A percentile compares a stretch with the other conserved stretches of the same genome.
Conservation (phyloP, 106 monocot species). For the Allium fistulosum region DNA sequence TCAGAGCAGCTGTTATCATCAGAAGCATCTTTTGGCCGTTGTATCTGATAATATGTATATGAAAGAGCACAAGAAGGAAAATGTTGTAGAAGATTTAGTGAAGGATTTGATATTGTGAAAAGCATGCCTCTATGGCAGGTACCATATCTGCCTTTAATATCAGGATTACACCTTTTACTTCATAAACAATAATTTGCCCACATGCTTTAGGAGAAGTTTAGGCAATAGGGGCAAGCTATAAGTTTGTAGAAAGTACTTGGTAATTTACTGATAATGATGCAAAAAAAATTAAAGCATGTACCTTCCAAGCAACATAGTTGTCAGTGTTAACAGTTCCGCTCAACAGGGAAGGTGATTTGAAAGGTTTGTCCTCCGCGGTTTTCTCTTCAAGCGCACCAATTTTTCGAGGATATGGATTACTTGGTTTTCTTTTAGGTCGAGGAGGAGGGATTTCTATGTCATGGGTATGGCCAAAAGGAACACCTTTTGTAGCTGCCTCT, state of each 20-base stretch:
- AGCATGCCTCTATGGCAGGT: too few relatives aligned
- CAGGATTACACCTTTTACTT: too few relatives aligned
- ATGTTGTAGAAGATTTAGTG: neutral
- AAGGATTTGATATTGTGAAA: neutral
- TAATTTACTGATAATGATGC: too few relatives aligned
- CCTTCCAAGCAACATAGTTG: constrained; percentile 7
- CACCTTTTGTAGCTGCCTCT: constrained; percentile 6
- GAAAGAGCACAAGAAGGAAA: constrained; percentile 4
- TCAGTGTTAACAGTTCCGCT: neutral
- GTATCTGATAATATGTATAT: constrained; percentile 7
- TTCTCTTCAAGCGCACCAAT: constrained; percentile 25
- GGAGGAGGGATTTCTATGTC: constrained; percentile 95
- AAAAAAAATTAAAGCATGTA: neutral
- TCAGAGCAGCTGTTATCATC: constrained; percentile 46
- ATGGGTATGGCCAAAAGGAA: constrained; percentile 52
- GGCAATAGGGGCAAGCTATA: too few relatives aligned
- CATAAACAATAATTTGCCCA: too few relatives aligned
- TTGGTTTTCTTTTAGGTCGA: constrained; percentile 87
- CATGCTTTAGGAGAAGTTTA: too few relatives aligned
- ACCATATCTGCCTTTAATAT: too few relatives aligned
- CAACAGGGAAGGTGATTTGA: constrained; percentile 11
- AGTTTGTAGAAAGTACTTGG: too few relatives aligned
- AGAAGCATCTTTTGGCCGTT: constrained; percentile 26
- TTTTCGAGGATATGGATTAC: constrained; percentile 85
- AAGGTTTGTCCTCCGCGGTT: constrained; percentile 27